phyloP scores from a whole-genome alignment of 768 basidiomycete genomes.

The Termitomyces sp. region DNA sequence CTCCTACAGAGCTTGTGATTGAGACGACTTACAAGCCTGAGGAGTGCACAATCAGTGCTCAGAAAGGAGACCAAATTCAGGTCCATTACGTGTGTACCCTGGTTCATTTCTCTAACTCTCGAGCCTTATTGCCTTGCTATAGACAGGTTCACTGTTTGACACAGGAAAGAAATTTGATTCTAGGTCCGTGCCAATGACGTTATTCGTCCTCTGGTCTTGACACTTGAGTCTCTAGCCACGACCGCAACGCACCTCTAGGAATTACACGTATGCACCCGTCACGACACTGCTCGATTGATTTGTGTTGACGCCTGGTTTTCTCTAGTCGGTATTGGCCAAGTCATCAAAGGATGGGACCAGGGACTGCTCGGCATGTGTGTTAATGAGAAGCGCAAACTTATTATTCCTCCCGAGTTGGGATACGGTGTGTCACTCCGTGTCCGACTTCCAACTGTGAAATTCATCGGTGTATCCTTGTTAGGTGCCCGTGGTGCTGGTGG shows the following conservation, averaged over 20 bases:
- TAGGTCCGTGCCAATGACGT: slow-evolving; percentile 44
- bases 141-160: slow-evolving; percentile 80
- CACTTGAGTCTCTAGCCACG: slow-evolving; percentile 40
- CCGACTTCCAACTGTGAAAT: neutral
- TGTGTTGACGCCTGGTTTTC: neutral
- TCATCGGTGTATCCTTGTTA: slow-evolving; percentile 24
- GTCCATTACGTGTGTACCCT: slow-evolving; percentile 70
- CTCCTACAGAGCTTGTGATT: slow-evolving; percentile 57
- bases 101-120: neutral
- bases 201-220: neutral
- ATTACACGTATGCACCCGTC: slow-evolving; percentile 61
- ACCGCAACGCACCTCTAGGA: slow-evolving; percentile 73
- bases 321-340: slow-evolving; percentile 75
- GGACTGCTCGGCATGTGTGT: slow-evolving; percentile 85
- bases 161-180: slow-evolving; percentile 89
- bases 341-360: slow-evolving; percentile 85
- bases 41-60: slow-evolving; percentile 52
- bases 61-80: slow-evolving; percentile 60
- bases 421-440: slow-evolving; percentile 62
- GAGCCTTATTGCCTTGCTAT: neutral
- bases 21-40: slow-evolving; percentile 61
- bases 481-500: slow-evolving; percentile 74
- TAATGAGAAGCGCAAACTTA: slow-evolving; percentile 84
- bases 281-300: neutral
- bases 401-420: slow-evolving; percentile 76